phyloP scores from a whole-genome alignment of 139 green algal species.

The Chlorella sp. region DNA sequence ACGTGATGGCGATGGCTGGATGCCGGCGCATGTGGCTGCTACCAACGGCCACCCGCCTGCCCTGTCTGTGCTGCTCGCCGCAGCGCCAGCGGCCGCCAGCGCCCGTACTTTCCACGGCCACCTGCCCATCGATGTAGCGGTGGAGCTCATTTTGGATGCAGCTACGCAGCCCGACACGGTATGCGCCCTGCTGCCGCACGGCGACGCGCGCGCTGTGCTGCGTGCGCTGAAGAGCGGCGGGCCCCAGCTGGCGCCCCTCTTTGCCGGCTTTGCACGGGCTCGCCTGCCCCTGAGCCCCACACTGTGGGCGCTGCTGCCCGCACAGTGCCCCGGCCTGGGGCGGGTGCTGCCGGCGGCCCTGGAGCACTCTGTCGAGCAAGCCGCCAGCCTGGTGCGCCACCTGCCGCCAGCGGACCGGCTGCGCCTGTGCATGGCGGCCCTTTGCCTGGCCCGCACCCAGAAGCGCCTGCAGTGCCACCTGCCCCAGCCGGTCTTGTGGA shows the following conservation, averaged over 20 bases:
- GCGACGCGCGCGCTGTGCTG: background rate
- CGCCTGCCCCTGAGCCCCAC: background rate
- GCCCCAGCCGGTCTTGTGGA: too few species aligned
- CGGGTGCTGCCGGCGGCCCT: background rate
- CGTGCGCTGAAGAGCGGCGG: background rate
- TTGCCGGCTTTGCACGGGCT: background rate
- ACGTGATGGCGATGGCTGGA: background rate
- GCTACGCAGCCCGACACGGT: background rate
- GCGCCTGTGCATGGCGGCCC: background rate
- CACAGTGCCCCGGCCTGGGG: background rate
- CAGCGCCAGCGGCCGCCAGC: background rate
- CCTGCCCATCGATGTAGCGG: background rate
- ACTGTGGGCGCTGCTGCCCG: background rate
- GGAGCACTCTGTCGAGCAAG: background rate
- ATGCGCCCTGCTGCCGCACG: background rate
- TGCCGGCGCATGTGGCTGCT: background rate
- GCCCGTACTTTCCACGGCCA: background rate
- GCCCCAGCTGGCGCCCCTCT: background rate
- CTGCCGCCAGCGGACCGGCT: background rate
- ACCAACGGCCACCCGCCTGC: background rate
- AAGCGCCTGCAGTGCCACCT: background rate
- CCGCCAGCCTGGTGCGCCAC: background rate
- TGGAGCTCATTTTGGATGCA: background rate
- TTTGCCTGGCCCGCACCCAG: background rate
- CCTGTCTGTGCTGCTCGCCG: background rate